Base-by-base conservation (phyloP, 768 basidiomycete species). In the Suillus americanus region DNA sequence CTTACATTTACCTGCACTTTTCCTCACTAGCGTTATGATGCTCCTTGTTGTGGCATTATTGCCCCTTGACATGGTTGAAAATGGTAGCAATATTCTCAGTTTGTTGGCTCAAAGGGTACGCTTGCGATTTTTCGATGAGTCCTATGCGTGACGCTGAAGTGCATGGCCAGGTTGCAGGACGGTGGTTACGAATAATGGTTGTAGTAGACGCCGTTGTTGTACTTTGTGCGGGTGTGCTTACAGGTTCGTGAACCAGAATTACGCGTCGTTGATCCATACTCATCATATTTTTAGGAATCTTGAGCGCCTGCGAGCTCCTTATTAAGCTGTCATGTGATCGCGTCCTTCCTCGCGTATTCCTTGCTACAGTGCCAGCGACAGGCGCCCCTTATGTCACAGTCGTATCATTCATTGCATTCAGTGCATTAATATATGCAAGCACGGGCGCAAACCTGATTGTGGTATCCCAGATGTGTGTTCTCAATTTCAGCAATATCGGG, bases 201-300 rank as follows among this genome's bases (percentile, higher is more conserved):
- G 88, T 86, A 1, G 80, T 85, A 0, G 90, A 93, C 67, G 88
- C 89, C 3, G 80, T 88, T 53, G 72, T 89, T n/a, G 90, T 91
- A 16, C 80, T 92, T 3, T 89, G 86, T 63, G 90, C 88, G 2
- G 89, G 89, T 1, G 86, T 91, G 33, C 78, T 92, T 9, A 87
- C 89, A 46, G 90, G 90, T 81, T 68, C 66, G 72, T 65, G 18
- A 30, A 50, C 16, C 33, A 61, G 57, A 23, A 18, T 51, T 8
- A 20, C 8, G 43, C n/a, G 35, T 16, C 57, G 37, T 45, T 45
- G 63, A 35, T 63, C 35, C 3, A 41, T 63, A 30, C 20, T 20
- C n/a, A 28, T 54, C 54, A n/a, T 18, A 57, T 28, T 48, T 18
- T 62, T 62, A 86, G 87, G 85, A 5, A 85, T 88, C 23, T 70